These are phyloP conservation scores for Triticum turgidum DNA, from an alignment of 176 grass and related monocot species.

Conservation along the genomic window DNA sequence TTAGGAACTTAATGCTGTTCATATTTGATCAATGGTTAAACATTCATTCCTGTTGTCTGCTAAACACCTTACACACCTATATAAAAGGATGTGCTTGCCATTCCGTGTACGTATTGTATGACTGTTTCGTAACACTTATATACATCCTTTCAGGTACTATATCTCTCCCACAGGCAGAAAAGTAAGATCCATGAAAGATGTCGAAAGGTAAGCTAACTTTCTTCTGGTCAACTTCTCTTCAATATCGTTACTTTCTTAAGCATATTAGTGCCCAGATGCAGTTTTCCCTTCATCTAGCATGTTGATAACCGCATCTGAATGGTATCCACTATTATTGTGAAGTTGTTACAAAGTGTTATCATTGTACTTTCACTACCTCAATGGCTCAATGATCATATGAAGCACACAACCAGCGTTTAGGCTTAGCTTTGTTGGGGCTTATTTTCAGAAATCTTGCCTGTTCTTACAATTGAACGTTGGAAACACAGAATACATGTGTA, in stretches of 20 bases:
- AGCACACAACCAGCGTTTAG: neutral
- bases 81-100: neutral
- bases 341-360: neutral
- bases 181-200: conserved; percentile 31
- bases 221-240: neutral
- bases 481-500: neutral
- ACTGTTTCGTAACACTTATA: neutral
- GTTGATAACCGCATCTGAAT: neutral
- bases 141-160: conserved; percentile 58
- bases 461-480: neutral
- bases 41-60: neutral
- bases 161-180: conserved; percentile 34
- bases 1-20: neutral
- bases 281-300: neutral
- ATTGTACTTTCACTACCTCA: neutral
- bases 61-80: neutral
- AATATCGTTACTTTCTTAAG: conserved; percentile 14
- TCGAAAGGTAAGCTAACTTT: conserved; percentile 38
- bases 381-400: neutral
- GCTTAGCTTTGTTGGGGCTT: neutral
- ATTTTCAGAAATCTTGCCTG: neutral
- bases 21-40: neutral
- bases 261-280: neutral
- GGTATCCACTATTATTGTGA: neutral
- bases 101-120: neutral